Conservation (phyloP, 768 basidiomycete genomes). For the Russula sp. region DNA sequence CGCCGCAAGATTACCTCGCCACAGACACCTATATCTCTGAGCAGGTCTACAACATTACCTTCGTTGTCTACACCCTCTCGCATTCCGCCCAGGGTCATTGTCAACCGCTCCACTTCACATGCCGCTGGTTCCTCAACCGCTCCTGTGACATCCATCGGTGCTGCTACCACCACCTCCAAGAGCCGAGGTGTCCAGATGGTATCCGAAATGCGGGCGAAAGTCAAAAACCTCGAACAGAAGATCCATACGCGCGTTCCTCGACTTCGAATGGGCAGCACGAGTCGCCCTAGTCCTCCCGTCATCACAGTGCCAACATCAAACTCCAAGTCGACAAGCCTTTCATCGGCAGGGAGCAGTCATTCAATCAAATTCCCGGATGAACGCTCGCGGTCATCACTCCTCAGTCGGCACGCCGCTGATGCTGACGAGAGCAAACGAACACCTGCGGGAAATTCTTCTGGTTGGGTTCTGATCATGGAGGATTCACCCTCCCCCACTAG, state of each 20-base stretch:
- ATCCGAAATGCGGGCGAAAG: slow-evolving; percentile 82
- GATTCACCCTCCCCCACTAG: slow-evolving; percentile 69
- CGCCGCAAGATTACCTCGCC: slow-evolving; percentile 34
- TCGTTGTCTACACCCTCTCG: slow-evolving; percentile 41
- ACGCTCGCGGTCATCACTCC: slow-evolving; percentile 23
- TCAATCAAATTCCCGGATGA: slow-evolving; percentile 30
- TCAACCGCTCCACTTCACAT: slow-evolving; percentile 26
- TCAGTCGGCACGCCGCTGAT: slow-evolving; percentile 24
- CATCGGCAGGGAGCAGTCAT: slow-evolving; percentile 6
- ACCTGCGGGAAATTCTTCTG: slow-evolving; percentile 54
- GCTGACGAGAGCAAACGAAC: slow-evolving; percentile 37
- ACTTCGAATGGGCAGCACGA: slow-evolving; percentile 72
- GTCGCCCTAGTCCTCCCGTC: slow-evolving; percentile 36
- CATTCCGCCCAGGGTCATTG: slow-evolving; percentile 38
- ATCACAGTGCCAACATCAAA: slow-evolving; percentile 22
- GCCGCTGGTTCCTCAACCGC: slow-evolving; percentile 30
- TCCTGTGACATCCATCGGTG: slow-evolving; percentile 26
- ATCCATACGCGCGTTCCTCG: slow-evolving; percentile 84
- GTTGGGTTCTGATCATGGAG: slow-evolving; percentile 89
- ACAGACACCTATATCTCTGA: slow-evolving; percentile 39
- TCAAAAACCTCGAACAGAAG: slow-evolving; percentile 75
- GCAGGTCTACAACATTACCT: slow-evolving; percentile 49
- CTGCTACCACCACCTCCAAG: slow-evolving; percentile 45
- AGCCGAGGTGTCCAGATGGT: slow-evolving; percentile 90
- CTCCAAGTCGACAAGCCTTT: slow-evolving; percentile 13